Percentiles rank a stretch among this genome's conserved stretches.
phyloP scores from a whole-genome alignment of 257 asterid species.

The Ilex asprella region DNA sequence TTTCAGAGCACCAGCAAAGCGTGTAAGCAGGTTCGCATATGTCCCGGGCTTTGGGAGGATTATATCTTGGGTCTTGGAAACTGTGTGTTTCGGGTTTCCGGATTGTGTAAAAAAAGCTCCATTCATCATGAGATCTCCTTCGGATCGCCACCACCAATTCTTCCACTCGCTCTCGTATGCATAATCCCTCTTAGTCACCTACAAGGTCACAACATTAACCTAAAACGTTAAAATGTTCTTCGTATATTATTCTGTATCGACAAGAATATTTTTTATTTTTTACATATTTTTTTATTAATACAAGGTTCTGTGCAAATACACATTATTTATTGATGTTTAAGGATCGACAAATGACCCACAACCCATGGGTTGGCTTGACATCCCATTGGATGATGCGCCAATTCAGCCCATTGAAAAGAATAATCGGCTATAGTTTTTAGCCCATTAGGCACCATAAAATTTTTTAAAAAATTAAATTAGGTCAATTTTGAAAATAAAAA shows the following conservation, averaged over 20 bases:
- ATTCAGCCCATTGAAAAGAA: too few species aligned
- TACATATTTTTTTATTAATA: too few species aligned
- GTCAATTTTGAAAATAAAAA: too few species aligned
- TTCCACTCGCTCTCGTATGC: conserved; percentile 52
- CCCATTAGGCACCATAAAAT: too few species aligned
- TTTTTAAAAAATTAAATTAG: too few species aligned
- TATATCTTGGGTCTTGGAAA: conserved; percentile 19
- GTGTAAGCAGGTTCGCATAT: conserved; percentile 28
- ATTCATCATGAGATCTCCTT: conserved; percentile 56
- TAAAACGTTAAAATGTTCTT: background rate
- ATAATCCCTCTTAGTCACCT: conserved; percentile 77
- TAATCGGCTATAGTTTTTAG: too few species aligned
- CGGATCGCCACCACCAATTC: conserved; percentile 77
- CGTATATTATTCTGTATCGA: background rate
- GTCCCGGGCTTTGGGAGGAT: conserved; percentile 45
- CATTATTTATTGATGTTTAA: too few species aligned
- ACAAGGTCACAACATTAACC: background rate
- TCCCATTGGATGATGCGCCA: too few species aligned
- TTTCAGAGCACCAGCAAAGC: conserved; percentile 47
- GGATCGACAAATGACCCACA: too few species aligned
- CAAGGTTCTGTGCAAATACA: too few species aligned
- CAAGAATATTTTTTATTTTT: too few species aligned
- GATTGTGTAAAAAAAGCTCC: conserved; percentile 77
- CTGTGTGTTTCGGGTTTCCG: conserved; percentile 43
- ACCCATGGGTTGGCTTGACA: too few species aligned